Conservation (phyloP, 495 filamentous ascomycete species). For the Parathielavia appendiculata region DNA sequence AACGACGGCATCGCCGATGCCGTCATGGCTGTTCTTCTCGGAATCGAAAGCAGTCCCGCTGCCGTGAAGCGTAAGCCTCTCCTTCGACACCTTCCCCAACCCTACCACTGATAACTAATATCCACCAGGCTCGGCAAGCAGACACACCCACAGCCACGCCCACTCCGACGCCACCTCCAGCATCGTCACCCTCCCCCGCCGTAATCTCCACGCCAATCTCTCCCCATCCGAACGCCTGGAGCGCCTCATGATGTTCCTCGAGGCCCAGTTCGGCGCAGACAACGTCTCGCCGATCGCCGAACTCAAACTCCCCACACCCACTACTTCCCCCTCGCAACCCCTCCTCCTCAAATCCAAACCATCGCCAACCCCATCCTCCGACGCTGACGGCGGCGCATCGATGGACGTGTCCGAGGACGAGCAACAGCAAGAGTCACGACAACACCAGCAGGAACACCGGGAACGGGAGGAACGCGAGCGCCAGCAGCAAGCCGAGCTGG, state of each 20-base stretch:
- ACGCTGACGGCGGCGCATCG: conserved; percentile 33
- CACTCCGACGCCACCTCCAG: conserved; percentile 15
- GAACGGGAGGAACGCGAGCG: conserved; percentile 33
- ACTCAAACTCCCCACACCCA: conserved; percentile 48
- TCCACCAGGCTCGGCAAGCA: conserved; percentile 44
- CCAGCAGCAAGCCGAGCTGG: conserved; percentile 50
- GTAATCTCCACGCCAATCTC: conserved; percentile 67
- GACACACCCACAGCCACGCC: conserved; percentile 55
- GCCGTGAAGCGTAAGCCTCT: conserved; percentile 76
- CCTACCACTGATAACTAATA: conserved; percentile 9
- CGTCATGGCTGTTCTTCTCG: conserved; percentile 83
- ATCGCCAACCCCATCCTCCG: conserved; percentile 4
- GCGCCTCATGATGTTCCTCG: conserved; percentile 90
- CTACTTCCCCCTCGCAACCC: conserved; percentile 7
- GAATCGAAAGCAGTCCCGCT: conserved; percentile 85
- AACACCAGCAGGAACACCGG: background rate
- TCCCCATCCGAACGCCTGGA: conserved; percentile 68
- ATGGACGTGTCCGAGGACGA: conserved; percentile 40
- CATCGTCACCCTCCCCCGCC: conserved; percentile 36
- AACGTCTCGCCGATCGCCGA: conserved; percentile 66
- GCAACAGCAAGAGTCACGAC: conserved; percentile 22
- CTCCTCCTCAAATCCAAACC: conserved; percentile 26
- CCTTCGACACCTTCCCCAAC: background rate
- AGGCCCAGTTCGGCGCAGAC: conserved; percentile 86
- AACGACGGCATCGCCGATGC: conserved; percentile 97